phyloP scores from a whole-genome alignment of 306 rosid species.

The Erythrophleum fordii region DNA sequence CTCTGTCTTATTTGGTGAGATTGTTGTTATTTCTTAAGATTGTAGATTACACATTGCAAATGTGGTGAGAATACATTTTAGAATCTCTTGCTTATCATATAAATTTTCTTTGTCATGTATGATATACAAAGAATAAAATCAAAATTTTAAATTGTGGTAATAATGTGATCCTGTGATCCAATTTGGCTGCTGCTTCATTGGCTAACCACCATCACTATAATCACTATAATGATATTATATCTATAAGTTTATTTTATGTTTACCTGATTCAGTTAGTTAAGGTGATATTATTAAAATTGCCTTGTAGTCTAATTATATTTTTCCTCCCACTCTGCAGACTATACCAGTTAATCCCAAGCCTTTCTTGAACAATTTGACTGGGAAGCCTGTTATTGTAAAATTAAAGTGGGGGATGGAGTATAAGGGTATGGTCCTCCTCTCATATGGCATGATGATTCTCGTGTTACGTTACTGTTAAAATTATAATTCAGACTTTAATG shows the following conservation, averaged over 20 bases:
- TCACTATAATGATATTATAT: background rate
- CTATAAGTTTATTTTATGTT: background rate
- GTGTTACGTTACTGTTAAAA: background rate
- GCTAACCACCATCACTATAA: background rate
- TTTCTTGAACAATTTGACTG: slow-evolving; percentile 67
- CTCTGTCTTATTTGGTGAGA: background rate
- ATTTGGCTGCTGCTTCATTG: background rate
- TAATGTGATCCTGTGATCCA: background rate
- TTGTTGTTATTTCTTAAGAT: background rate
- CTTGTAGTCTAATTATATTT: background rate
- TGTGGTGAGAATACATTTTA: background rate
- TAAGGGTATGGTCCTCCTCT: slow-evolving; percentile 44
- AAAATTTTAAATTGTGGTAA: background rate
- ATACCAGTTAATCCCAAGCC: slow-evolving; percentile 66
- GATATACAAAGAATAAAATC: background rate
- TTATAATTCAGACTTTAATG: background rate
- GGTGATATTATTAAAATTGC: background rate
- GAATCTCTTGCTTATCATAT: background rate
- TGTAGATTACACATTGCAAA: background rate
- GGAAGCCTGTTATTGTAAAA: slow-evolving; percentile 59
- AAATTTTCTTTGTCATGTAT: background rate
- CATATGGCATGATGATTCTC: background rate
- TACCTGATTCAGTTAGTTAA: background rate
- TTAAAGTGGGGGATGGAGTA: slow-evolving; percentile 68
- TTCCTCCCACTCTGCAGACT: slow-evolving; percentile 43